These are phyloP conservation scores for Fusarium subtropicale DNA, from an alignment of 2,329 filamentous ascomycete species.

Conservation along the genomic window DNA sequence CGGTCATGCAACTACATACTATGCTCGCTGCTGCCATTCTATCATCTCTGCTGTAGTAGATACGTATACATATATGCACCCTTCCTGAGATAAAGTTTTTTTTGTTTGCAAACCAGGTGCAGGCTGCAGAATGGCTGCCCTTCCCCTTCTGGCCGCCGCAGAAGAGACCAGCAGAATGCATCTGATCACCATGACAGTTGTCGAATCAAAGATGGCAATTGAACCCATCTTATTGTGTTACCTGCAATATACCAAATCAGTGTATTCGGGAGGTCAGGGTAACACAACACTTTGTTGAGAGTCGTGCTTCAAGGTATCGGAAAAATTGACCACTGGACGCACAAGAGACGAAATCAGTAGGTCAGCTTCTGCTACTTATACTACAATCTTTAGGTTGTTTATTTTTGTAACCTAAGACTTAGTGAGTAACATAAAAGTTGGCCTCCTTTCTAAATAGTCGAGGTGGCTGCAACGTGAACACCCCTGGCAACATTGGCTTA, in stretches of 20 bases:
- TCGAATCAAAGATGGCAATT: conserved; percentile 12
- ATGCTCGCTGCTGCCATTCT: neutral
- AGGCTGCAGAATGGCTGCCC: neutral
- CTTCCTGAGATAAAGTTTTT: neutral
- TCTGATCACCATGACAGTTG: conserved; percentile 3
- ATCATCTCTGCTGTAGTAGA: neutral
- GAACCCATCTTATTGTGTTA: conserved; percentile 5
- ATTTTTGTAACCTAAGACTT: too few relatives aligned
- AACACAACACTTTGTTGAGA: neutral
- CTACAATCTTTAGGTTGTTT: too few relatives aligned
- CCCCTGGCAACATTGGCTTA: neutral
- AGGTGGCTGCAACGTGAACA: neutral
- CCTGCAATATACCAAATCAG: conserved; percentile 1
- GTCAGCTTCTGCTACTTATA: too few relatives aligned
- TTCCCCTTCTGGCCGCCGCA: neutral
- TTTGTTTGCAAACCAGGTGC: neutral
- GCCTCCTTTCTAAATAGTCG: neutral
- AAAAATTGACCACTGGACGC: too few relatives aligned
- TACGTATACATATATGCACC: neutral
- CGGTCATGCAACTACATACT: neutral
- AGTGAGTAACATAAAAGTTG: too few relatives aligned
- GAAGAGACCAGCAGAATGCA: conserved; percentile 10
- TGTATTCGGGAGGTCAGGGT: neutral
- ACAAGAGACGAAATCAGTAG: too few relatives aligned
- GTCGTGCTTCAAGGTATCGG: neutral